Base-by-base conservation (phyloP, 2,329 filamentous ascomycete species). In the Arthrobotrys musiformis region DNA sequence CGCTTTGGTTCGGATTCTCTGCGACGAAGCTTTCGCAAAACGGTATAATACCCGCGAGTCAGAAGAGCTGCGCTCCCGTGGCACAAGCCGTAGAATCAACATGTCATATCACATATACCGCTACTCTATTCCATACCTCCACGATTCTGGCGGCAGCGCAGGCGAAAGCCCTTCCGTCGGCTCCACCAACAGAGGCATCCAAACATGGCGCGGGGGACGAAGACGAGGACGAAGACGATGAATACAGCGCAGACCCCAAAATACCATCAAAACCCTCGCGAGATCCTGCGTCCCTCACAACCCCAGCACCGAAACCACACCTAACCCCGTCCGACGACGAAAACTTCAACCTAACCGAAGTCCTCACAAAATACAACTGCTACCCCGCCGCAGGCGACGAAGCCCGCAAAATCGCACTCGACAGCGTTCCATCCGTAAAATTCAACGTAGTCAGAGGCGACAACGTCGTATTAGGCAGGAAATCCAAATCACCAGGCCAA, bases 391-490 rank as follows among this genome's bases (percentile, higher is more conserved):
- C 72, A 0, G 28, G n/a, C 4, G 30, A 70, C 19, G 72, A 76
- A 66, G 72, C 58, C 11, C 44, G 56, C 28, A 64, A 76, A 48
- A 48, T 70, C n/a, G 72, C 64, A 4, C 17, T 58, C 40, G 73
- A 77, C 15, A 77, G 58, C 37, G 33, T 33, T 1, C 73, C 73
- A 7, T 70, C 66, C 42, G 24, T 70, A 26, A 61, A 66, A 52
- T 66, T 70, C 64, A 76, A 76, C 64, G 72, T 76, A 5, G 72
- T 76, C n/a, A 60, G 72, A 50, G 72, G 72, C 40, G 72, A 76
- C 63, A 76, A 77, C 26, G 37, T 70, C 33, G 66, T 70, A 26
- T 56, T 70, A 4, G 52, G 66, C 22, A 40, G 66, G 6, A 77
- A 70, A 54, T 46, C 73, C 15, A 77, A 70, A 52, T 54, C 33